Evolutionary conservation across 139 green algal genomes (phyloP).

Genomic region (Astrephomene gubernaculifera): DNA sequence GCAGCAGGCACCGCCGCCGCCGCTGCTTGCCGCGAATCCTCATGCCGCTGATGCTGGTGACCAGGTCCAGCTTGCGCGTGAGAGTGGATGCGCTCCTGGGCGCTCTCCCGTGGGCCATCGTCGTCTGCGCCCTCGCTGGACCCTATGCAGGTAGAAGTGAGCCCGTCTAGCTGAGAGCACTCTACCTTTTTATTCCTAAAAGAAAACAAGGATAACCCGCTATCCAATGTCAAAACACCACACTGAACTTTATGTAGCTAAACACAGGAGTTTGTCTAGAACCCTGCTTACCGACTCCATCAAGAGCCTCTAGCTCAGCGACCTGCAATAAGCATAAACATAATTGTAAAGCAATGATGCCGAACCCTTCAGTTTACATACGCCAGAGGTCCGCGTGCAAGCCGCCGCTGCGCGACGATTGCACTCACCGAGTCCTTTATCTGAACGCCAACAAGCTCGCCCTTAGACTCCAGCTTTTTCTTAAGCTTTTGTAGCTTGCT

Average conservation of each 20-base stretch:
- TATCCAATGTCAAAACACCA: no score
- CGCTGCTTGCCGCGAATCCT: no score
- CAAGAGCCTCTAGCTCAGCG: slow-evolving; percentile 29
- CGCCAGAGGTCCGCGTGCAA: not conserved
- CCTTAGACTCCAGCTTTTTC: slow-evolving; percentile 18
- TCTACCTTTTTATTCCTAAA: no score
- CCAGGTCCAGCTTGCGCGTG: no score
- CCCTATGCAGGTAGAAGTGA: no score
- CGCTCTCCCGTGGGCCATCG: no score
- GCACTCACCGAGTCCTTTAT: slow-evolving; percentile 33
- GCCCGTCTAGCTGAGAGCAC: no score
- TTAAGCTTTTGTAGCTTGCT: slow-evolving; percentile 31
- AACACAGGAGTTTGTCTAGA: not conserved
- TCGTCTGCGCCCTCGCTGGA: no score
- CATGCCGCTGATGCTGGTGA: no score
- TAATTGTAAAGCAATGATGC: not conserved
- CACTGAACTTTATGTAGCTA: not conserved
- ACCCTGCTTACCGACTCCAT: slow-evolving; percentile 7
- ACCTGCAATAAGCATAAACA: slow-evolving; percentile 14
- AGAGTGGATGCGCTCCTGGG: not conserved
- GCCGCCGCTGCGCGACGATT: not conserved
- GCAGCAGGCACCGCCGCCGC: no score
- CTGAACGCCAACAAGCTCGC: not conserved
- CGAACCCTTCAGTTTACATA: not conserved
- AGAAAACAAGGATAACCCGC: no score